Evolutionary conservation across 495 filamentous ascomycete genomes (phyloP), one percentile per base, ranked within the genome.

Genomic region (Penicillium alfredii): DNA sequence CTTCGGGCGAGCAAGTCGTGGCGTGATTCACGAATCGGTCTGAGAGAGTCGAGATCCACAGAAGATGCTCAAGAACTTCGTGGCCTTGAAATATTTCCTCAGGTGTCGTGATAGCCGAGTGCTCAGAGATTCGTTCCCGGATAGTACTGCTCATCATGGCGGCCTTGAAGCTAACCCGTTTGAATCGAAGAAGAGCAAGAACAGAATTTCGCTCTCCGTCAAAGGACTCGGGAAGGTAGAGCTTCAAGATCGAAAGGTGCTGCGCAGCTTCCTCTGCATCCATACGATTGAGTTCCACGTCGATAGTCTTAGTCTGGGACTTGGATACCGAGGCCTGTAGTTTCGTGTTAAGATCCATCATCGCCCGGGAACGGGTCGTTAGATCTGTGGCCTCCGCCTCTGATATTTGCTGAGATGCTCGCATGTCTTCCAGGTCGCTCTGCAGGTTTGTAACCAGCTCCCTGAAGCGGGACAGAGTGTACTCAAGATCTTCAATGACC

Each of bases 321-420:
- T 94, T 96, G 8, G 85, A 73, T 14, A 86, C 87, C 8, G 88
- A 90, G 23, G 81, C 73, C 49, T 94, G 89, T 21, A 98, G 76
- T 50, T 92, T 89, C 76, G 89, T 74, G 60, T 95, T 97, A 26
- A 98, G 72, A 57, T 98, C 88, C 75, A 93, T 81, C 86, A 97
- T 94, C 13, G 87, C 86, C 33, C 87, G 76, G 21, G 89, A 94
- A 19, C 87, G 82, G 39, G 73, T 81, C 24, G 77, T 84, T 13
- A 96, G 73, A 44, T 96, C 84, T 47, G 87, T 86, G 4, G 88
- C 84, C 54, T 97, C 90, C 3, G 82, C 81, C 53, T 98, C 93
- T 1, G 88, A 88, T 29, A 97, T 82, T 42, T 92, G 85, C 38
- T 90, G 85, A 20, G 86, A 88, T 8, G 88, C 84, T 31, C 83